A percentile compares a stretch with the other conserved stretches of the same genome.
Conservation (phyloP, 345 rosid genomes). For the Rhodamnia argentea region DNA sequence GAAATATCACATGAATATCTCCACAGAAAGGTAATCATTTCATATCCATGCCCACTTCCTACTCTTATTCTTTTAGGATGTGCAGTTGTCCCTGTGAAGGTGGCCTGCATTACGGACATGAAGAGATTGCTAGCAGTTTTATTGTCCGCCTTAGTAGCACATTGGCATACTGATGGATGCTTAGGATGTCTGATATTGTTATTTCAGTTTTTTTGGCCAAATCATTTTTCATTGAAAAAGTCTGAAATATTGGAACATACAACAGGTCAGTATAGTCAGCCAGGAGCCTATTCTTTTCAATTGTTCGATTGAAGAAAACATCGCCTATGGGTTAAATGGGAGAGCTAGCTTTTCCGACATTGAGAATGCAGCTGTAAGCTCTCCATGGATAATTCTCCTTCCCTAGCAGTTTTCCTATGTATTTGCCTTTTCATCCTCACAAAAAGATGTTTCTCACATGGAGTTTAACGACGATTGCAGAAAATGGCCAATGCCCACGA, state of each 20-base stretch:
- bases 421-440: neutral
- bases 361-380: slow-evolving; percentile 67
- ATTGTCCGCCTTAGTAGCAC: neutral
- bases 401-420: neutral
- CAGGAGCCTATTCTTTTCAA: slow-evolving; percentile 89
- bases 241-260: neutral
- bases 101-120: neutral
- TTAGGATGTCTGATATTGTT: neutral
- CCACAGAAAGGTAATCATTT: slow-evolving; percentile 49
- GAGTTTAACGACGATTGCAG: slow-evolving; percentile 21
- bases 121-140: neutral
- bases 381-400: neutral
- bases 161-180: neutral
- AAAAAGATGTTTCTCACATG: neutral
- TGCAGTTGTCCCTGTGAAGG: neutral
- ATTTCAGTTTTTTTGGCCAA: neutral
- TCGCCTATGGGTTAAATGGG: slow-evolving; percentile 64
- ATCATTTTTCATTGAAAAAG: neutral
- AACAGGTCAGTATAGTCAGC: slow-evolving; percentile 88
- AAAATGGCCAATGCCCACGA: slow-evolving; percentile 97
- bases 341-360: slow-evolving; percentile 38
- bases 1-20: slow-evolving; percentile 79
- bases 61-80: neutral
- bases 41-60: neutral
- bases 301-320: slow-evolving; percentile 44